These are phyloP conservation scores for Tagetes erecta DNA, from an alignment of 129 eudicot genomes.

Conservation along the genomic window DNA sequence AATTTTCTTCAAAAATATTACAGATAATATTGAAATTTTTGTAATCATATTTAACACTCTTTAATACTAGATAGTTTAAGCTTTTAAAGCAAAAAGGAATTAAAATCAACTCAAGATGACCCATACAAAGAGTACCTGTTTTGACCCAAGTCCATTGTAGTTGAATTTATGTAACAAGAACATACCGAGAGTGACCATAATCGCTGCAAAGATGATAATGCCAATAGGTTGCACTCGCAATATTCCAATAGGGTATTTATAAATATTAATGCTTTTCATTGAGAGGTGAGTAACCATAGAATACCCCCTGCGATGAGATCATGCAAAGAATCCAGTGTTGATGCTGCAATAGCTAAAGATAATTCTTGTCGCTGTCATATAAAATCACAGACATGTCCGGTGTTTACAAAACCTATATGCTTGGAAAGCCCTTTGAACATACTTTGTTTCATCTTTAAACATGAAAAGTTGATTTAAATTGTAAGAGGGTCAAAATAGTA, in stretches of 20 bases:
- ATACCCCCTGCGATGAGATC: slow-evolving; percentile 82
- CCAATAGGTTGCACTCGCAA: slow-evolving; percentile 73
- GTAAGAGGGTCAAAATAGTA: too few species aligned
- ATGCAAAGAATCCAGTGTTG: slow-evolving; percentile 69
- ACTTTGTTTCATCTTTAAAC: too few species aligned
- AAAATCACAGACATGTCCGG: too few species aligned
- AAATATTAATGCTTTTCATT: slow-evolving; percentile 65
- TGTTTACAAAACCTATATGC: too few species aligned
- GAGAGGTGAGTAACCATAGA: slow-evolving; percentile 66
- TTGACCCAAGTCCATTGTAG: neutral
- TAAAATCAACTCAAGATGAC: neutral
- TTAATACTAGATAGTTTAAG: neutral
- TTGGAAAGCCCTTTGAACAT: too few species aligned
- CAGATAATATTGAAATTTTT: too few species aligned
- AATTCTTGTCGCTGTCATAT: too few species aligned
- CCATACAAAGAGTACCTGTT: neutral
- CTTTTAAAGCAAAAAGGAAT: neutral
- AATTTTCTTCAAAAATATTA: too few species aligned
- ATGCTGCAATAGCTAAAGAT: slow-evolving; percentile 29
- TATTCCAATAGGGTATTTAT: slow-evolving; percentile 70
- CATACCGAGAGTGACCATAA: slow-evolving; percentile 79
- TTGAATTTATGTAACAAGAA: neutral
- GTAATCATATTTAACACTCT: too few species aligned
- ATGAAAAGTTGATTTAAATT: too few species aligned
- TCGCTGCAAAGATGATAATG: slow-evolving; percentile 68